Base-by-base conservation (phyloP, 2,329 filamentous ascomycete genomes). In the Aspergillus ustus region DNA sequence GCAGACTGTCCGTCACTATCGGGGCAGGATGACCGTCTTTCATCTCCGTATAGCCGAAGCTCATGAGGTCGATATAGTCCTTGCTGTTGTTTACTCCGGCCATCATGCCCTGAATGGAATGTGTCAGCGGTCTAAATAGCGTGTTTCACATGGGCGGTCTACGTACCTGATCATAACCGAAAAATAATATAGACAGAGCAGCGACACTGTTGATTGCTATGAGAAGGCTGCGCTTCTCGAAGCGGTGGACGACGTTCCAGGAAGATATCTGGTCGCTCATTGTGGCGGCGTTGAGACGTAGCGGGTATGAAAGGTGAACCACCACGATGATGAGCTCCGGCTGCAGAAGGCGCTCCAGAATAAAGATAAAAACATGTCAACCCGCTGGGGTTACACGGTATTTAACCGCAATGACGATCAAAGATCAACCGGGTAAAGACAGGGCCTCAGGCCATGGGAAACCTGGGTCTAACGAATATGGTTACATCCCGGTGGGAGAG, bases 131-230 rank as follows among this genome's bases (percentile, higher is more conserved):
- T 25, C 25, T 4, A 25, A 25, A 1, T 25, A 25, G n/a, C 25
- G 4, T 25, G 25, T 5, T 25, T 25, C 6, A 25, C 25, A 25
- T 25, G 25, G 25, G 4, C 25, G 25, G 25, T 25, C 25, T 5
- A 25, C 25, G 6, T 25, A 25, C 25, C 25, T 81, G 79, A 53
- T 81, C 86, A 83, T 88, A 81, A 54, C 80, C 88, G 67, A 89
- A 89, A 80, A 90, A 89, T 73, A 90, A 87, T 64, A 89, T 90
- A 15, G 86, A 89, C 15, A 90, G 73, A 1, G 81, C 87, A 1
- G 88, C 87, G 15, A 90, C 78, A 52, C 81, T 83, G 72, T 89
- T 89, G 74, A 90, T 84, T 43, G 84, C 83, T 60, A 87, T 80
- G 59, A 89, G 82, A 62, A 89, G 80, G 46, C 75, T 73, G 19